phyloP scores from a whole-genome alignment of 2,329 filamentous ascomycete species.

The Nannizziopsis arthrosporioides region DNA sequence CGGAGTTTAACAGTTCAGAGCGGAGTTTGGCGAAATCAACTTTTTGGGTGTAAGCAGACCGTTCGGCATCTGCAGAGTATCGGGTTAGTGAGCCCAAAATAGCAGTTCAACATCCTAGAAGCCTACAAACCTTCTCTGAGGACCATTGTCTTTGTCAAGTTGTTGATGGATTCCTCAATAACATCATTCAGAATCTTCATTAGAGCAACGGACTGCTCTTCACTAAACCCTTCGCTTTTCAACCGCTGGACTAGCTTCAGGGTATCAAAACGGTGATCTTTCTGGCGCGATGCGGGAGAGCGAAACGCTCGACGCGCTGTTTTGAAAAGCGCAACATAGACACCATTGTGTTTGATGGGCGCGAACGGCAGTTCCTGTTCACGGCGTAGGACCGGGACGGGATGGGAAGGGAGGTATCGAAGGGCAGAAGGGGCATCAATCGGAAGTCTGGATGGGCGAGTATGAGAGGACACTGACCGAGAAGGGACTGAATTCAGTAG shows the following conservation, averaged over 20 bases:
- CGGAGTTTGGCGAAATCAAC: slow-evolving; percentile 97
- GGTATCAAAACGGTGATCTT: slow-evolving; percentile 96
- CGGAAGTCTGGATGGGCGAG: background rate
- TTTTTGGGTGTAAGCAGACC: slow-evolving; percentile 61
- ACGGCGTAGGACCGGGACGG: background rate
- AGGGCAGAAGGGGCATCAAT: slow-evolving; percentile 3
- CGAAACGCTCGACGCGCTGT: slow-evolving; percentile 41
- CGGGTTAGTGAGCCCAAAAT: background rate
- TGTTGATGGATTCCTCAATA: slow-evolving; percentile 96
- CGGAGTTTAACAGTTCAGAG: slow-evolving; percentile 81
- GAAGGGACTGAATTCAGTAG: background rate
- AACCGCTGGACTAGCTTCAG: slow-evolving; percentile 91
- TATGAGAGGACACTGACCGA: background rate
- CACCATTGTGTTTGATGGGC: slow-evolving; percentile 37
- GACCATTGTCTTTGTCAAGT: slow-evolving; percentile 95
- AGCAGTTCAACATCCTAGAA: background rate
- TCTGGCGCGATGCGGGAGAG: slow-evolving; percentile 47
- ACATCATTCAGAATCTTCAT: slow-evolving; percentile 96
- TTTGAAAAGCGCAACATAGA: slow-evolving; percentile 36
- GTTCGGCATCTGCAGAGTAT: slow-evolving; percentile 33
- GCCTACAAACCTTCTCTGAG: slow-evolving; percentile 67
- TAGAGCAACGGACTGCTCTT: slow-evolving; percentile 92
- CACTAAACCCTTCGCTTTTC: slow-evolving; percentile 83
- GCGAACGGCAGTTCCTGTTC: background rate
- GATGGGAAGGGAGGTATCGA: background rate